Percentiles rank a stretch among this genome's conserved stretches.
phyloP scores from a whole-genome alignment of 2,329 filamentous ascomycete species.

The Colletotrichum liaoningense region DNA sequence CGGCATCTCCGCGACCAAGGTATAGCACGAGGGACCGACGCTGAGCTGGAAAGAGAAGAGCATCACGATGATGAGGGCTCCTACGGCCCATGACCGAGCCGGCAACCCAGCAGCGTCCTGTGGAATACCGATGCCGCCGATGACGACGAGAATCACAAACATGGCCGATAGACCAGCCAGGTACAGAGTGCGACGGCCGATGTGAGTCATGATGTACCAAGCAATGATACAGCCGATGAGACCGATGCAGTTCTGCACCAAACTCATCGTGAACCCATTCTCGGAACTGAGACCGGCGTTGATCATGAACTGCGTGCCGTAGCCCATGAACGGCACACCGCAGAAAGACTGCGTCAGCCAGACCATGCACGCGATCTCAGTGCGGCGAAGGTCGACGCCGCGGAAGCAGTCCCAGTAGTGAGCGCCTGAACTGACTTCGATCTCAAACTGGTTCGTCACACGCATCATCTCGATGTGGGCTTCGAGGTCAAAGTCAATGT shows the following conservation, averaged over 20 bases:
- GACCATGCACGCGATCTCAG: conserved; percentile 43
- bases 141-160: conserved; percentile 50
- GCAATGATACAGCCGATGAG: conserved; percentile 54
- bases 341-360: conserved; percentile 43
- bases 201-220: conserved; percentile 51
- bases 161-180: conserved; percentile 51
- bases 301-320: conserved; percentile 32
- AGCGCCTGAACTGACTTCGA: conserved; percentile 39
- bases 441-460: conserved; percentile 45
- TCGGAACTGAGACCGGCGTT: conserved; percentile 42
- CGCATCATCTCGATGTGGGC: conserved; percentile 41
- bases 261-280: conserved; percentile 49
- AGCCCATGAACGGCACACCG: conserved; percentile 38
- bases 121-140: conserved; percentile 46
- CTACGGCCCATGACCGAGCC: conserved; percentile 52
- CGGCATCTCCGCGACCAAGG: conserved; percentile 56
- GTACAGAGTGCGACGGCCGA: conserved; percentile 54
- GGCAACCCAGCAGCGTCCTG: conserved; percentile 46
- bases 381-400: conserved; percentile 42
- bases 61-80: conserved; percentile 56
- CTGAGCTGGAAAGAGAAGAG: conserved; percentile 53
- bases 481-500: conserved; percentile 37
- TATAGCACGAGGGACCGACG: conserved; percentile 53
- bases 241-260: conserved; percentile 55
- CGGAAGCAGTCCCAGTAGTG: conserved; percentile 38